Percentiles rank a stretch among this genome's conserved stretches.
Conservation (phyloP, 1,139 yeast species). For the Candida smagusa region DNA sequence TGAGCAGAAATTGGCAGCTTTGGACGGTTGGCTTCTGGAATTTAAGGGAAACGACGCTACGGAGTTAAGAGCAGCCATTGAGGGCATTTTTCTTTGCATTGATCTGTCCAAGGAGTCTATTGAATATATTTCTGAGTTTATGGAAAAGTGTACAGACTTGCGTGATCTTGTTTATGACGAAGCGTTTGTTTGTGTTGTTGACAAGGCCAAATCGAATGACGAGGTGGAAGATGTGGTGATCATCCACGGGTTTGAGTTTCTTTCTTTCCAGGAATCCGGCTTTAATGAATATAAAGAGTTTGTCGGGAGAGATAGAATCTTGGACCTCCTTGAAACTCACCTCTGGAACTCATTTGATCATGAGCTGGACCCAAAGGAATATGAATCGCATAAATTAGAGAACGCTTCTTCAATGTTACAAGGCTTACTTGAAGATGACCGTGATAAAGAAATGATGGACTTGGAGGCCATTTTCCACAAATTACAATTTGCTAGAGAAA, state of each 20-base stretch:
- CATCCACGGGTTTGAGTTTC: conserved; percentile 30
- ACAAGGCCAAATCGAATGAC: conserved; percentile 12
- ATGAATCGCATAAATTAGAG: conserved; percentile 18
- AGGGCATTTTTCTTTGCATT: conserved; percentile 37
- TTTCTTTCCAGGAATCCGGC: conserved; percentile 18
- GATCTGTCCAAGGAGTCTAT: conserved; percentile 17
- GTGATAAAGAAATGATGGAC: conserved; percentile 16
- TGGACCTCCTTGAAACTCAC: conserved; percentile 38
- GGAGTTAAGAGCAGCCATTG: conserved; percentile 38
- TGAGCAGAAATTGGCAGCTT: conserved; percentile 12
- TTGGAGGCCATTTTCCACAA: conserved; percentile 26
- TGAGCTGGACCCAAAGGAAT: conserved; percentile 3
- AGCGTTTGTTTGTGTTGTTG: conserved; percentile 27
- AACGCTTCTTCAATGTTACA: conserved; percentile 27
- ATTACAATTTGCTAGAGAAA: conserved; percentile 29
- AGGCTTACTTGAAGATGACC: conserved; percentile 19
- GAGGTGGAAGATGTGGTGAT: conserved; percentile 31
- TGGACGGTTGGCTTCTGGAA: conserved; percentile 29
- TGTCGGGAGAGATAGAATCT: conserved; percentile 23
- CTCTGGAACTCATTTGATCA: conserved; percentile 32
- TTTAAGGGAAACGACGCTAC: conserved; percentile 26
- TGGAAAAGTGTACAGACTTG: conserved; percentile 16
- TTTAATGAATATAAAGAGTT: conserved; percentile 15
- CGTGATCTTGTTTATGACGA: conserved; percentile 26
- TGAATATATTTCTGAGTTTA: conserved; percentile 14